Evolutionary conservation across 1,139 yeast genomes (phyloP).

Genomic region (Sugiyamaella castrensis): DNA sequence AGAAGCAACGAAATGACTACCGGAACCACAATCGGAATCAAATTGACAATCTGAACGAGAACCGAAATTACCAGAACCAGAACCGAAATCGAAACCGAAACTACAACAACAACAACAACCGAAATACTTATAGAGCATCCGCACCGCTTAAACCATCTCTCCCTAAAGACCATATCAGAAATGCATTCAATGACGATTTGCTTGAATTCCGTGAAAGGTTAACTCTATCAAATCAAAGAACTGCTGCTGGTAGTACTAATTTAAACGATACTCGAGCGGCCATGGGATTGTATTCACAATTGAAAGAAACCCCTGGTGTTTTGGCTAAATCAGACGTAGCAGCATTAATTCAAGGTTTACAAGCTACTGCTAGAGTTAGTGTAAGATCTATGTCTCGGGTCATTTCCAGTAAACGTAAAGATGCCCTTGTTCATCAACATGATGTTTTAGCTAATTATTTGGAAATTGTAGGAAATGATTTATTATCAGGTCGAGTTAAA

Average conservation of each 20-base stretch:
- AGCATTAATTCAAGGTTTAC: constrained; percentile 30
- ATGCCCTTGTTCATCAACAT: constrained; percentile 16
- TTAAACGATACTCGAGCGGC: constrained; percentile 29
- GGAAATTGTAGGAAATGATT: constrained; percentile 38
- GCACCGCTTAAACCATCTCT: constrained; percentile 1
- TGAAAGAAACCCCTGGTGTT: constrained; percentile 23
- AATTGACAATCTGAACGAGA: constrained; percentile 1
- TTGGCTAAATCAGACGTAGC: constrained; percentile 27
- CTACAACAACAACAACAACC: neutral
- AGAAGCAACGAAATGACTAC: neutral
- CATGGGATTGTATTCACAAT: constrained; percentile 28
- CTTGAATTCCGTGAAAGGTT: constrained; percentile 17
- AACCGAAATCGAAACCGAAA: neutral
- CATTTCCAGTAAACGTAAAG: constrained; percentile 23
- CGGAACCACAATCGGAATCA: neutral
- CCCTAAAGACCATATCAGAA: constrained; percentile 13
- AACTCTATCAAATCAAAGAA: constrained; percentile 24
- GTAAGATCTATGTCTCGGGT: constrained; percentile 19
- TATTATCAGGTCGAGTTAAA: constrained; percentile 43
- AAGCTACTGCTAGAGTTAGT: constrained; percentile 26
- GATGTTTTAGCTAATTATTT: constrained; percentile 39
- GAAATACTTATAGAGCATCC: neutral
- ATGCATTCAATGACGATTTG: constrained; percentile 15
- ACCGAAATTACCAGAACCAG: neutral
- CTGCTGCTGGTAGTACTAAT: constrained; percentile 19